These are phyloP conservation scores for Globisporangium okanoganense DNA, from an alignment of 352 stramenopile species.

Conservation along the genomic window DNA sequence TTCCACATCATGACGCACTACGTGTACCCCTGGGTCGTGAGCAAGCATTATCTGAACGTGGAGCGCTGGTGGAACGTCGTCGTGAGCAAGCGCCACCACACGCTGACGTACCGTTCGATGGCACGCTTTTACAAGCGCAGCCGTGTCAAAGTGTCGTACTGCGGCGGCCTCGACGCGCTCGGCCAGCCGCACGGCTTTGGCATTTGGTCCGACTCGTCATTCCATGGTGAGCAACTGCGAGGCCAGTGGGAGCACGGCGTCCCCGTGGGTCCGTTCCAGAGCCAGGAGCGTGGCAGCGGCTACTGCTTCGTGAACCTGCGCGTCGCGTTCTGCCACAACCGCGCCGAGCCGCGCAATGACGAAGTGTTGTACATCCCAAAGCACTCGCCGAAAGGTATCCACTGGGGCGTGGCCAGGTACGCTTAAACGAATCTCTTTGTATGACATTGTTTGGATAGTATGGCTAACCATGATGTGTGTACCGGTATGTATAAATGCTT, in stretches of 20 bases:
- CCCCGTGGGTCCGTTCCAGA: conserved; percentile 55
- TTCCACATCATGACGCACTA: conserved; percentile 45
- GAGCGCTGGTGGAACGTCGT: conserved; percentile 38
- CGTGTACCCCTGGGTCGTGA: conserved; percentile 46
- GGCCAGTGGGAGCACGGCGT: conserved; percentile 56
- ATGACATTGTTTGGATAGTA: background rate
- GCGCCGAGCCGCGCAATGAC: conserved; percentile 14
- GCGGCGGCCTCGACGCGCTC: conserved; percentile 37
- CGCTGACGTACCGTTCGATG: conserved; percentile 29
- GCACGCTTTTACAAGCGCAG: conserved; percentile 24
- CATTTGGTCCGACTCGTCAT: conserved; percentile 58
- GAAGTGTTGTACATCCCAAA: conserved; percentile 16
- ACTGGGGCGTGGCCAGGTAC: conserved; percentile 40
- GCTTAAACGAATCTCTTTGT: conserved; percentile 3
- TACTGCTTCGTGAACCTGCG: conserved; percentile 55
- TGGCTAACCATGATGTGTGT: background rate
- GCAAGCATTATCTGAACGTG: conserved; percentile 26
- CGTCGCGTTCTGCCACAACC: conserved; percentile 47
- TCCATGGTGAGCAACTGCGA: conserved; percentile 53
- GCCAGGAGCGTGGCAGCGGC: conserved; percentile 51
- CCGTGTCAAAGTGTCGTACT: conserved; percentile 40
- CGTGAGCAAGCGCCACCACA: conserved; percentile 11
- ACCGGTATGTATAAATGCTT: background rate
- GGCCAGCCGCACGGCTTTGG: conserved; percentile 51
- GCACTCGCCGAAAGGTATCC: conserved; percentile 12